Conservation (phyloP, 257 asterid genomes). For the Fraxinus cuspidata region DNA sequence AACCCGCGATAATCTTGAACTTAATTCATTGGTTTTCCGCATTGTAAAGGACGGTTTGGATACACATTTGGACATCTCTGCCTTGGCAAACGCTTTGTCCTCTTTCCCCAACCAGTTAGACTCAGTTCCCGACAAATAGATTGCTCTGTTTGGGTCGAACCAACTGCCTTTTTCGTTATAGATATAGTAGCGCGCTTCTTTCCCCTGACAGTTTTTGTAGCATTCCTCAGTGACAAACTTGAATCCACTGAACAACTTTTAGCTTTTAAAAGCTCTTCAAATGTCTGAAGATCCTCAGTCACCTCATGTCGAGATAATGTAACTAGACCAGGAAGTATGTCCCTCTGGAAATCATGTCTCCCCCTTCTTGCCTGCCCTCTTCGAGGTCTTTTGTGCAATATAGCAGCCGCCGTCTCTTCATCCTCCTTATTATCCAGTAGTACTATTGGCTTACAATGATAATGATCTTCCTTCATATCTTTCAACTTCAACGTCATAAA, state of each 20-base stretch:
- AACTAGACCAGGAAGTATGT: conserved; percentile 64
- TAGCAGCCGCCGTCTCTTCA: conserved; percentile 28
- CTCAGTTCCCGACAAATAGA: conserved; percentile 32
- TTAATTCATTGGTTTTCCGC: conserved; percentile 5
- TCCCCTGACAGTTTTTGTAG: conserved; percentile 38
- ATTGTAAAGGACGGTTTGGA: conserved; percentile 38
- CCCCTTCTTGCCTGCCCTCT: conserved; percentile 57
- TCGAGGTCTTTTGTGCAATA: conserved; percentile 37
- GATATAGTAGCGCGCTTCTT: conserved; percentile 39
- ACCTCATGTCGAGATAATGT: conserved; percentile 64
- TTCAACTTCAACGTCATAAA: conserved; percentile 60
- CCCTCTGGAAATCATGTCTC: conserved; percentile 68
- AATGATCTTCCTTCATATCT: conserved; percentile 46
- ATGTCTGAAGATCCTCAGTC: conserved; percentile 67
- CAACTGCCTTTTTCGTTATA: conserved; percentile 17
- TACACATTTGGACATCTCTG: conserved; percentile 42
- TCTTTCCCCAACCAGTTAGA: conserved; percentile 74
- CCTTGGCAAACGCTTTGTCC: conserved; percentile 72
- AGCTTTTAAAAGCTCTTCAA: conserved; percentile 53
- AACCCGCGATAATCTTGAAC: not conserved
- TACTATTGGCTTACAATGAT: conserved; percentile 20
- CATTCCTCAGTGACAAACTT: conserved; percentile 28
- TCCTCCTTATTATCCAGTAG: conserved; percentile 22
- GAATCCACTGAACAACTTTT: conserved; percentile 38
- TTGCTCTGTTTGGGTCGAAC: conserved; percentile 26